Evolutionary conservation across 2,329 filamentous ascomycete genomes (phyloP), one percentile per base, ranked within the genome.

Genomic region (Sclerotinia minor): DNA sequence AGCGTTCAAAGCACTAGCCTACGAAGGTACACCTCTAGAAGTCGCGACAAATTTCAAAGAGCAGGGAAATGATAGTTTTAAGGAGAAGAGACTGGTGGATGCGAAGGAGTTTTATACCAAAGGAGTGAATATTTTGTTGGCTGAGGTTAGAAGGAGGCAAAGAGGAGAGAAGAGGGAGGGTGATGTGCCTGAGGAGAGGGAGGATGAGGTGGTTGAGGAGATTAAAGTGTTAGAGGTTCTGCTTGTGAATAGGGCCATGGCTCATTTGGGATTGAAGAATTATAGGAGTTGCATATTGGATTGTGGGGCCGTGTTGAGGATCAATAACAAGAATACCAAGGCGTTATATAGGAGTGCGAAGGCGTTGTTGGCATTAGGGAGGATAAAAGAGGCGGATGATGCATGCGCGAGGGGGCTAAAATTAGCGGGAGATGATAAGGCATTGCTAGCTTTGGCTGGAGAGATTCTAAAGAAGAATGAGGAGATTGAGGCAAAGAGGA

Each of bases 71-170:
- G 94, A 98, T 75, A 89, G 87, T 75, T 96, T 96, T 76, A 84
- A 85, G 73, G 83, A 83, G 67, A 89, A 88, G 78, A 83, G 87
- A 59, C 97, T 90, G 87, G 82, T 79, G 35, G 93, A 98, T 78
- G 95, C 94, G 5, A 89, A 90, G 76, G 93, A 97, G 78, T 97
- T 94, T 78, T 99, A 99, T 78, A 87, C 85, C 41, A 95, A 96
- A 80, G 94, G 89, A n/a, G 83, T 97, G 64, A 81, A 86, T 15
- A 86, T 96, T 8, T 80, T 97, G 24, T 83, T 84, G 15, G 81
- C 81, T 7, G 89, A 91, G 78, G 85, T 92, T 76, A 78, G 80
- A 67, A 84, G 84, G 71, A 81, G 86, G 35, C 79, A 80, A 67
- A 76, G 79, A 67, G 79, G 68, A 3, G 71, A 72, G 53, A 72